These are phyloP conservation scores for Aspergillus baeticus DNA, from an alignment of 495 filamentous ascomycete species.

Conservation along the genomic window DNA sequence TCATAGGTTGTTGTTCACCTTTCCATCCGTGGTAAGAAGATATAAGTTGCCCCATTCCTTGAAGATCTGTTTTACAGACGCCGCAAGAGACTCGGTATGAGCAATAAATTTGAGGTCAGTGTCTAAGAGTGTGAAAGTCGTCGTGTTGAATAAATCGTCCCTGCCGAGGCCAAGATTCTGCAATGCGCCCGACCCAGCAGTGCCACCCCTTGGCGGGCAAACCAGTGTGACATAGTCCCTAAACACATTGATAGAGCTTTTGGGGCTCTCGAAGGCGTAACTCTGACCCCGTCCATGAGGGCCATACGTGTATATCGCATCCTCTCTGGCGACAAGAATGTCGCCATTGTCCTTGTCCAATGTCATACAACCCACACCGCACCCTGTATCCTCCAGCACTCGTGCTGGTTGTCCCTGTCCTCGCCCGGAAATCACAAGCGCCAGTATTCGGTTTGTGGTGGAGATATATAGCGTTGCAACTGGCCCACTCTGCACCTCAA, in stretches of 20 bases:
- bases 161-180: conserved; percentile 66
- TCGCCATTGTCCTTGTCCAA: conserved; percentile 75
- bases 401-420: conserved; percentile 88
- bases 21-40: conserved; percentile 83
- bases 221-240: conserved; percentile 86
- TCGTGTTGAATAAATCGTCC: conserved; percentile 72
- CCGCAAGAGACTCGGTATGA: conserved; percentile 78
- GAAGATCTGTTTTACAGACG: conserved; percentile 76
- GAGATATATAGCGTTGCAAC: conserved; percentile 88
- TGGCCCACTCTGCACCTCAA: conserved; percentile 51
- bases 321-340: conserved; percentile 85
- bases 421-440: conserved; percentile 78
- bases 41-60: conserved; percentile 90
- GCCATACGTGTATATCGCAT: conserved; percentile 93
- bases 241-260: conserved; percentile 77
- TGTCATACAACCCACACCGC: conserved; percentile 90
- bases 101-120: conserved; percentile 88
- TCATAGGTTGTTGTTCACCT: no score
- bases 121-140: conserved; percentile 84
- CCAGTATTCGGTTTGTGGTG: conserved; percentile 85
- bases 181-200: conserved; percentile 49
- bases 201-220: conserved; percentile 71
- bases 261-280: conserved; percentile 86
- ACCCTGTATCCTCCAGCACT: conserved; percentile 83
- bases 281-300: conserved; percentile 80